Evolutionary conservation across 345 rosid species (phyloP).

Genomic region (Hirschfeldia incana): DNA sequence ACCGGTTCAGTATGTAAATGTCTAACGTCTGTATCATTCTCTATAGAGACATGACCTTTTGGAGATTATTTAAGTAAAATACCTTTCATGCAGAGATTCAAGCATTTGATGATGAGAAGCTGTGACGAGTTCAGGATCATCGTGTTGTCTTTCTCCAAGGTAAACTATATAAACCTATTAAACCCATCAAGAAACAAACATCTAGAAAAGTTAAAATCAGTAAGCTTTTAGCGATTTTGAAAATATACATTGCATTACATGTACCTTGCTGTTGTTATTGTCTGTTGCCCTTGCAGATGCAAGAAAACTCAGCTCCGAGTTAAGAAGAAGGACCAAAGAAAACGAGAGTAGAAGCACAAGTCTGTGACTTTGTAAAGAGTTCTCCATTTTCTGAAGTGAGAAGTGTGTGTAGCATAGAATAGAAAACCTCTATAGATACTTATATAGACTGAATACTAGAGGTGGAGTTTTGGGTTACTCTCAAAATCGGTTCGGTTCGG

Average conservation of each 20-base stretch:
- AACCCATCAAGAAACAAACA: not conserved
- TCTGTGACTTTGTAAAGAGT: not conserved
- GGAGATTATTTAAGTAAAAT: not conserved
- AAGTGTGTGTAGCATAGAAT: not conserved
- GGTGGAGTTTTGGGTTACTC: not conserved
- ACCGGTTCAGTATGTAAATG: too few relatives aligned
- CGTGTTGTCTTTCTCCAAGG: constrained; percentile 47
- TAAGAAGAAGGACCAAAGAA: constrained; percentile 10
- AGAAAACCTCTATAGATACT: not conserved
- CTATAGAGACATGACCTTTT: not conserved
- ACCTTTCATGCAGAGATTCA: constrained; percentile 47
- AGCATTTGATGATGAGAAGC: constrained; percentile 48
- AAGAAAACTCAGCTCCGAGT: constrained; percentile 3
- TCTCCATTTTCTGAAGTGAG: constrained; percentile 19
- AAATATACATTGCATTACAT: not conserved
- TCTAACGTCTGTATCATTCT: not conserved
- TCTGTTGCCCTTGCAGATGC: constrained; percentile 3
- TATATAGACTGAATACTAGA: not conserved
- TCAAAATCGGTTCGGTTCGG: not conserved
- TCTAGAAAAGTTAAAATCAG: not conserved
- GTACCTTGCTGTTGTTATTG: not conserved
- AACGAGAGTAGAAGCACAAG: constrained; percentile 6
- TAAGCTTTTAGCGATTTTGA: too few relatives aligned
- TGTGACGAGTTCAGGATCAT: constrained; percentile 43
- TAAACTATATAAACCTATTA: constrained; percentile 45